Evolutionary conservation across 2,329 filamentous ascomycete species (phyloP).

Genomic region (Chalara sp.): DNA sequence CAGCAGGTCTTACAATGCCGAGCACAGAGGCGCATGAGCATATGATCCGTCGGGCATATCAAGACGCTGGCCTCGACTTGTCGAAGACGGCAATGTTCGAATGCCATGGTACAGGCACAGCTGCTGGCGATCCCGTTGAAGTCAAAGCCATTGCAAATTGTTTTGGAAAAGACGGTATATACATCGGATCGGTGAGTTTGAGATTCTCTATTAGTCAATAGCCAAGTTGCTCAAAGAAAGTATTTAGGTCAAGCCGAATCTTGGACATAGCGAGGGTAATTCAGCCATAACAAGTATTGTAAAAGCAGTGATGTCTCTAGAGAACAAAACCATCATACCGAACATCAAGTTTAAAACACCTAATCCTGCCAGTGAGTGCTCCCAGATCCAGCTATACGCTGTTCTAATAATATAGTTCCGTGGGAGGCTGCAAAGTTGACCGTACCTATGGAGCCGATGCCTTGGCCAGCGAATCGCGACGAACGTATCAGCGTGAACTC

Average conservation of each 20-base stretch:
- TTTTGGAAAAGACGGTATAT: conserved; percentile 7
- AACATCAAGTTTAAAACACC: conserved; percentile 11
- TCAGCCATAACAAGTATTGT: conserved; percentile 20
- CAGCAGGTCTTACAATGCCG: conserved; percentile 36
- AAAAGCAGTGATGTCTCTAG: conserved; percentile 19
- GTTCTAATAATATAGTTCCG: not conserved
- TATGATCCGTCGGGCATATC: conserved; percentile 12
- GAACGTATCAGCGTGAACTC: conserved; percentile 16
- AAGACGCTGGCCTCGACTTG: conserved; percentile 9
- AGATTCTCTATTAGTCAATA: not conserved
- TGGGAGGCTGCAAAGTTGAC: conserved; percentile 26
- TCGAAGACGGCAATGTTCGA: conserved; percentile 10
- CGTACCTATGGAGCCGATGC: conserved; percentile 12
- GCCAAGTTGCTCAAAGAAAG: not conserved
- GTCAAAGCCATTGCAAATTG: conserved; percentile 1
- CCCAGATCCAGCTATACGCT: too few relatives aligned
- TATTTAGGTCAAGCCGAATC: conserved; percentile 19
- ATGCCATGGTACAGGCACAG: conserved; percentile 12
- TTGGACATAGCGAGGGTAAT: conserved; percentile 21
- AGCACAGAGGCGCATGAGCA: conserved; percentile 28
- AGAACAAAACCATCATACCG: conserved; percentile 13
- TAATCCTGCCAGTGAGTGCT: conserved; percentile 14
- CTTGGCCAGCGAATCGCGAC: conserved; percentile 6
- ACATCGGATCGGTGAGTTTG: too few relatives aligned
- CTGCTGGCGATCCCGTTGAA: conserved; percentile 12